Base-by-base conservation (phyloP, 306 rosid genomes). In the Abrus precatorius region DNA sequence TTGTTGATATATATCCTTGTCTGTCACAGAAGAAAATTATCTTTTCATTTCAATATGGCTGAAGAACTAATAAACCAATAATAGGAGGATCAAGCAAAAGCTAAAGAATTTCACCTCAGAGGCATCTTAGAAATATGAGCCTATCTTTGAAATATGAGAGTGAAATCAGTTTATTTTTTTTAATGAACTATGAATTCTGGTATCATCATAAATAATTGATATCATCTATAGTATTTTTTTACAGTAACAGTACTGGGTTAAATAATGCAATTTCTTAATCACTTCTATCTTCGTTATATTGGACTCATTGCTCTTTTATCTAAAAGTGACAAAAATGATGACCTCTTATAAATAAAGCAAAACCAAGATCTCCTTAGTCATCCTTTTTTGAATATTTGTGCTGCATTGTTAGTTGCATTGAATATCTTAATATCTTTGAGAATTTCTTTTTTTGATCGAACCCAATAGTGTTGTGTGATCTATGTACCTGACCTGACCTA, bases 331-430 rank as follows among this genome's bases (percentile, higher is more conserved):
- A 29, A 32, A 36, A 66, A 66, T 43, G 53, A 66, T 66, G 34
- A 6, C 53, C 53, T 14, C 20, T 53, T 14, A 41, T 20, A 20
- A 38, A 1, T 62, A 38, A 49, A 38, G 44, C 55, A 65, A 66
- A 65, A 28, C 11, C 20, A 9, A 40, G 28, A 62, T 76, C 54
- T 50, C 40, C 65, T 12, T 3, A 64, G 9, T 76, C 56, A 53
- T 66, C 13, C 66, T 27, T 52, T 36, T 50, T 64, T 59, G 20
- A 61, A 33, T 61, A 29, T 52, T 34, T 63, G 32, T 76, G 32
- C 65, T 38, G 53, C 53, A 7, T 13, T 8, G 48, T 47, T 75
- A 20, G 14, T 45, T 62, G 32, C 40, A 9, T 52, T 38, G 14
- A 66, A 38, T 12, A 20, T 20, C 20, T 20, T 20, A 20, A 20